Evolutionary conservation across 2,329 filamentous ascomycete genomes (phyloP).

Genomic region (Mycosphaerelloides madeirae): DNA sequence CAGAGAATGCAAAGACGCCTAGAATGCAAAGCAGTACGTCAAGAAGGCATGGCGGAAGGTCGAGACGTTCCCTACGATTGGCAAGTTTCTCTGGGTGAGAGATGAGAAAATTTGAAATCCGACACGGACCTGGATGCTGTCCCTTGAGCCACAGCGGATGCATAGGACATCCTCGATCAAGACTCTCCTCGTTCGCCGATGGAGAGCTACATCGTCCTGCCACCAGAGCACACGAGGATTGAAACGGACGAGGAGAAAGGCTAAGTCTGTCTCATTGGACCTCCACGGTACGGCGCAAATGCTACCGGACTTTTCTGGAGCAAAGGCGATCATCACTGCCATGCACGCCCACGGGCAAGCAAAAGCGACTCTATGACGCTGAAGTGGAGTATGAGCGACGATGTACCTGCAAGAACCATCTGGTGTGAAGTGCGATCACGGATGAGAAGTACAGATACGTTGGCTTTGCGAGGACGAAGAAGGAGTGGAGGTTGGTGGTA

Average conservation of each 20-base stretch:
- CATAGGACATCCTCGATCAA: background rate
- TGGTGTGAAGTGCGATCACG: slow-evolving; percentile 1
- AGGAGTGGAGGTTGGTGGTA: slow-evolving; percentile 2
- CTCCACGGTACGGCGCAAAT: slow-evolving; percentile 1
- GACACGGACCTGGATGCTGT: slow-evolving; percentile 4
- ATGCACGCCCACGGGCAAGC: background rate
- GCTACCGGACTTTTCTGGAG: background rate
- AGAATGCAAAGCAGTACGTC: background rate
- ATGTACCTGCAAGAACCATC: slow-evolving; percentile 1
- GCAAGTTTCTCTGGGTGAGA: background rate
- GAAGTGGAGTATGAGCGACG: background rate
- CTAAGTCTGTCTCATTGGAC: background rate
- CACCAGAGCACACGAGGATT: background rate
- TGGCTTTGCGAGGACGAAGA: slow-evolving; percentile 1
- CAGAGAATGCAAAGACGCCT: background rate
- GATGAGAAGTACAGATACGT: background rate
- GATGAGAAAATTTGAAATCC: background rate
- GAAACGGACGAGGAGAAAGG: background rate
- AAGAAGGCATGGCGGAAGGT: background rate
- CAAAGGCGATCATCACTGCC: background rate
- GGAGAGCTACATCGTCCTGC: background rate
- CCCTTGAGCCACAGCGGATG: slow-evolving; percentile 1
- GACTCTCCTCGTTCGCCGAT: background rate
- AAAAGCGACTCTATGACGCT: background rate
- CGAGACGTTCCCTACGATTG: background rate